Percentiles rank a stretch among this genome's conserved stretches.
Conservation (phyloP, 805 yeast genomes). For the Kluyveromyces aestuarii region DNA sequence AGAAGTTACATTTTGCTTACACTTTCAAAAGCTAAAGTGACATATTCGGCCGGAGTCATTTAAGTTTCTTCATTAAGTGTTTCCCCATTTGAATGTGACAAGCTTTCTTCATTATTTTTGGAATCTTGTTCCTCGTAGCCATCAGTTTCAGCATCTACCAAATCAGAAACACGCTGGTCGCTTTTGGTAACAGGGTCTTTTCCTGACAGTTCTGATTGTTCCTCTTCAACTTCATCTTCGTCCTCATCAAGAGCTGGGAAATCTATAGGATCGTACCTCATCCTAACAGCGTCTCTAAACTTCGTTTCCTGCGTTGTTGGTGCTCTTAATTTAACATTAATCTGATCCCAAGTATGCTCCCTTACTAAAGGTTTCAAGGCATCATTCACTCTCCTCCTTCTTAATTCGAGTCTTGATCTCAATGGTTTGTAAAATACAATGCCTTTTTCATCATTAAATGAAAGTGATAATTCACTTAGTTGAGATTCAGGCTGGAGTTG, state of each 20-base stretch:
- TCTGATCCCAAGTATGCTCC: slow-evolving; percentile 47
- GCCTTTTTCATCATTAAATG: slow-evolving; percentile 44
- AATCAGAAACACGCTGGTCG: background rate
- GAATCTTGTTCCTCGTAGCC: background rate
- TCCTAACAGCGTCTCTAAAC: slow-evolving; percentile 48
- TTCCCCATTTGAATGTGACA: background rate
- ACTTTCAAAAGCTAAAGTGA: too few species aligned
- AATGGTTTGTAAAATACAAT: slow-evolving; percentile 73
- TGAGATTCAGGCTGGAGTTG: slow-evolving; percentile 29
- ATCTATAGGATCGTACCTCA: slow-evolving; percentile 64
- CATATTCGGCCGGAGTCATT: too few species aligned
- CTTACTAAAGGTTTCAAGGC: slow-evolving; percentile 33
- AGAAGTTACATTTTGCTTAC: too few species aligned
- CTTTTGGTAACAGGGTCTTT: background rate
- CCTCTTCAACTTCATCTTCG: slow-evolving; percentile 9
- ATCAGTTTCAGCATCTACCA: background rate
- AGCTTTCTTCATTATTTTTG: background rate
- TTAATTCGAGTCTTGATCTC: slow-evolving; percentile 67
- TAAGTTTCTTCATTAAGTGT: background rate
- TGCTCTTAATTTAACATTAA: slow-evolving; percentile 48
- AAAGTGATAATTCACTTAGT: slow-evolving; percentile 52
- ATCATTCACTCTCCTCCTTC: slow-evolving; percentile 66
- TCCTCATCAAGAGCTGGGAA: slow-evolving; percentile 31
- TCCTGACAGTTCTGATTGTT: background rate
- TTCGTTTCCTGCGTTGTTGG: slow-evolving; percentile 54